These are phyloP conservation scores for Cinnamomum micranthum DNA, from an alignment of 164 flowering plant genomes.

Conservation along the genomic window DNA sequence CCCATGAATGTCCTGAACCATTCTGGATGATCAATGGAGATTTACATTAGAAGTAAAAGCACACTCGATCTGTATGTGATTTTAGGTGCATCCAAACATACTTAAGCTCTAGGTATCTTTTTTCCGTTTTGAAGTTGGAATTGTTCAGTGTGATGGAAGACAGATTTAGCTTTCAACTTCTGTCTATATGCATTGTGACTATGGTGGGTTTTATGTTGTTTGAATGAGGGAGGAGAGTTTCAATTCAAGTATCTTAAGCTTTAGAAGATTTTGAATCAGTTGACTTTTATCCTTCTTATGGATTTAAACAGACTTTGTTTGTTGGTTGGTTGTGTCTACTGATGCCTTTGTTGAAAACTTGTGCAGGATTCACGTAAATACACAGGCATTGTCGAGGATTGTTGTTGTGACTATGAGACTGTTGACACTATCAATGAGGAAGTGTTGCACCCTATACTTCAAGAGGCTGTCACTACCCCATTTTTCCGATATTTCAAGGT, in stretches of 20 bases:
- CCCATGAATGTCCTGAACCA: too few relatives aligned
- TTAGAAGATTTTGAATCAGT: neutral
- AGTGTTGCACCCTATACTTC: constrained; percentile 72
- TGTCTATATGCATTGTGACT: neutral
- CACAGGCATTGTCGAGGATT: constrained; percentile 89
- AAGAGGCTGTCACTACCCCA: constrained; percentile 79
- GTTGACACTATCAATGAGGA: constrained; percentile 68
- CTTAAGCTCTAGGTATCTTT: neutral
- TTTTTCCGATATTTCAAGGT: constrained; percentile 97
- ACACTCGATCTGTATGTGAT: too few relatives aligned
- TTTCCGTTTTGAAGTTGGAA: neutral
- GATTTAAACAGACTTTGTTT: neutral
- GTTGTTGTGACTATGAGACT: constrained; percentile 92
- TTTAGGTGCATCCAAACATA: neutral
- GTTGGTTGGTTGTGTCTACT: neutral
- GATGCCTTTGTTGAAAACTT: neutral
- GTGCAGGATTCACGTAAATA: constrained; percentile 54
- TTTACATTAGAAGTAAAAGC: too few relatives aligned
- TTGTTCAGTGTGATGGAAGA: neutral
- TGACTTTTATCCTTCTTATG: neutral
- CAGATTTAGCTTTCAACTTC: neutral
- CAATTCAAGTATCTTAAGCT: neutral
- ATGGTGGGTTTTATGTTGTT: neutral
- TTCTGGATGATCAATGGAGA: too few relatives aligned
- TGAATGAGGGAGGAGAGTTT: neutral